phyloP scores from a whole-genome alignment of 2,329 filamentous ascomycete genomes.

The Clarireedia homoeocarpa region DNA sequence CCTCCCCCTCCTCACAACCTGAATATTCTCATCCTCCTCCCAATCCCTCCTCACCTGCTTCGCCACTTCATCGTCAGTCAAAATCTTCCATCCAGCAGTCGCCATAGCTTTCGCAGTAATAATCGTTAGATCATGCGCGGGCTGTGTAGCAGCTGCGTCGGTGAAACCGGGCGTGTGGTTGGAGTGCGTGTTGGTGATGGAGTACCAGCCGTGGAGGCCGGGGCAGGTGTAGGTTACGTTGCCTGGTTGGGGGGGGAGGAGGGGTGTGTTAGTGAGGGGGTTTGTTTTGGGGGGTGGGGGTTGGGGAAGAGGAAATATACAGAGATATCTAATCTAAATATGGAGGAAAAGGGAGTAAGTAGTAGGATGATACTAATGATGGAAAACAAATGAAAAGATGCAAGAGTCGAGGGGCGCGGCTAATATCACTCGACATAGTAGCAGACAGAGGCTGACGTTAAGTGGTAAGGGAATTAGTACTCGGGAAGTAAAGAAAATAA shows the following conservation, averaged over 20 bases:
- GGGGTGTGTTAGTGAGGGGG: conserved; percentile 41
- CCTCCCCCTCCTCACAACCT: background rate
- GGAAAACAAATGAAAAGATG: background rate
- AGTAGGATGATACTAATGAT: background rate
- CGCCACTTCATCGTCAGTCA: conserved; percentile 36
- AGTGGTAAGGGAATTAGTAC: conserved; percentile 14
- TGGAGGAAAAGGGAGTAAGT: background rate
- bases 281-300: conserved; percentile 11
- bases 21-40: conserved; percentile 16
- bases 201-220: conserved; percentile 44
- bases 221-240: conserved; percentile 51
- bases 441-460: background rate
- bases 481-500: no score
- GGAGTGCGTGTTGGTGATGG: conserved; percentile 39
- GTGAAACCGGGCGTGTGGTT: conserved; percentile 44
- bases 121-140: conserved; percentile 19
- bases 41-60: conserved; percentile 36
- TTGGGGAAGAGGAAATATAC: background rate
- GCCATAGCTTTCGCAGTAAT: conserved; percentile 22
- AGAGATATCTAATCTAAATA: background rate
- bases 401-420: background rate
- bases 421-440: background rate
- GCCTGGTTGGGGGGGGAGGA: conserved; percentile 43
- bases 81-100: conserved; percentile 42
- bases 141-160: conserved; percentile 25